These are phyloP conservation scores for Starmerella asiatica DNA, from an alignment of 805 yeast genomes.

Conservation along the genomic window DNA sequence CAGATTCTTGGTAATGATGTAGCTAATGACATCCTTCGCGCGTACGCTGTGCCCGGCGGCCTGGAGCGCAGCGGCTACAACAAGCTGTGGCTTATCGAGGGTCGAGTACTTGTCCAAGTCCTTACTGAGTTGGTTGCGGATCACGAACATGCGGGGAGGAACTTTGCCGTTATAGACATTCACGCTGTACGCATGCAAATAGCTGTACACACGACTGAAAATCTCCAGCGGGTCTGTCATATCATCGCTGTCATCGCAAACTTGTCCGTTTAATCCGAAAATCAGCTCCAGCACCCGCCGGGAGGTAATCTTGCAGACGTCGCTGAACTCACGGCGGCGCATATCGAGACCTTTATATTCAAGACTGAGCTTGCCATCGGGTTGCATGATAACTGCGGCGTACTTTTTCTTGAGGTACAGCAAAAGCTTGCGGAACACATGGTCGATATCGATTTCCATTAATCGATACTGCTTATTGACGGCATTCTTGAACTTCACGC, in stretches of 20 bases:
- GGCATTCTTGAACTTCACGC: constrained; percentile 65
- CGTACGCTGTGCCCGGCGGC: constrained; percentile 74
- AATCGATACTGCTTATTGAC: constrained; percentile 82
- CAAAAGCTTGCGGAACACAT: constrained; percentile 70
- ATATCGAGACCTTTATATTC: constrained; percentile 96
- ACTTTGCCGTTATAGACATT: constrained; percentile 50
- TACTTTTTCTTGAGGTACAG: constrained; percentile 94
- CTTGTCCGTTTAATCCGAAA: constrained; percentile 34
- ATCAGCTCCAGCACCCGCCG: constrained; percentile 45
- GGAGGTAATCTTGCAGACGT: constrained; percentile 78
- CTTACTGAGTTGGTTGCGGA: constrained; percentile 78
- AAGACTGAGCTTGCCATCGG: constrained; percentile 47
- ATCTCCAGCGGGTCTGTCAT: constrained; percentile 7
- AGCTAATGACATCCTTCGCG: constrained; percentile 84
- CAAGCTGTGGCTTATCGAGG: constrained; percentile 50
- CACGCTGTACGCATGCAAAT: constrained; percentile 46
- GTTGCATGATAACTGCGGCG: constrained; percentile 55
- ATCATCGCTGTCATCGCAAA: constrained; percentile 21
- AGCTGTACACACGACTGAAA: constrained; percentile 21
- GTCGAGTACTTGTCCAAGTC: constrained; percentile 65
- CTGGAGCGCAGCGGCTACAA: constrained; percentile 71
- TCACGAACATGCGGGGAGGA: constrained; percentile 54
- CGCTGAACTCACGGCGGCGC: constrained; percentile 94
- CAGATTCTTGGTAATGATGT: constrained; percentile 51
- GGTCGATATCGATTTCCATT: constrained; percentile 89